These are phyloP conservation scores for Exophiala alcalophila DNA, from an alignment of 2,329 filamentous ascomycete genomes.

Conservation along the genomic window DNA sequence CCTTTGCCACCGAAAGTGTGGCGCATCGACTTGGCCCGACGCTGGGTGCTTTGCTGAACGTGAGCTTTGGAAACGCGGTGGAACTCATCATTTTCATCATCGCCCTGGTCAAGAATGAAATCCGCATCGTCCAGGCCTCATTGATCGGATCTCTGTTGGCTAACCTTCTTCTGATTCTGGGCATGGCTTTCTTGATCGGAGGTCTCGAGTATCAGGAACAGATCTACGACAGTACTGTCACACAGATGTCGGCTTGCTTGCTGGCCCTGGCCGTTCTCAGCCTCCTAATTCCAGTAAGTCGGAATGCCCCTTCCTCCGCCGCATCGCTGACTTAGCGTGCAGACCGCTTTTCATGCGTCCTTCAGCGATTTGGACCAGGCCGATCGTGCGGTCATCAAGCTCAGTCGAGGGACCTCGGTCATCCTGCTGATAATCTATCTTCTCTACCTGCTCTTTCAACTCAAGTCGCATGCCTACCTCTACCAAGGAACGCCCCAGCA, in stretches of 20 bases:
- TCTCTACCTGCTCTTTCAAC: conserved; percentile 84
- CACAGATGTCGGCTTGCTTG: conserved; percentile 80
- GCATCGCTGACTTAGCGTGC: not conserved
- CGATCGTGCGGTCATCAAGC: conserved; percentile 27
- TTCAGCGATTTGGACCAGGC: conserved; percentile 38
- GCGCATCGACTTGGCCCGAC: conserved; percentile 71
- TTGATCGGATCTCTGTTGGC: conserved; percentile 88
- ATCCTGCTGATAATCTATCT: conserved; percentile 82
- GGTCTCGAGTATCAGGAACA: conserved; percentile 76
- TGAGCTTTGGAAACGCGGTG: conserved; percentile 86
- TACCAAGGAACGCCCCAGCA: conserved; percentile 49
- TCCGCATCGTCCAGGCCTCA: conserved; percentile 86
- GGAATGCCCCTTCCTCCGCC: not conserved
- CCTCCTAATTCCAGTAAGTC: conserved; percentile 68
- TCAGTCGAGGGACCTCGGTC: conserved; percentile 55
- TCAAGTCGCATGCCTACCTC: conserved; percentile 76
- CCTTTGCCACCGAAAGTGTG: conserved; percentile 86
- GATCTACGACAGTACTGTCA: conserved; percentile 86
- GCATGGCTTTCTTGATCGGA: conserved; percentile 88
- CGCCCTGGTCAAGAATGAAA: conserved; percentile 69
- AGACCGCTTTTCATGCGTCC: conserved; percentile 71
- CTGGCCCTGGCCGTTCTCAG: conserved; percentile 75
- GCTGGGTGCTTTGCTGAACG: conserved; percentile 82
- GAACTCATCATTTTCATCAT: conserved; percentile 70
- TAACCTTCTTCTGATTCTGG: conserved; percentile 82